A percentile compares a stretch with the other conserved stretches of the same genome.
These are phyloP conservation scores for Zasmidium angulare DNA, from an alignment of 2,329 filamentous ascomycete genomes.

Conservation along the genomic window DNA sequence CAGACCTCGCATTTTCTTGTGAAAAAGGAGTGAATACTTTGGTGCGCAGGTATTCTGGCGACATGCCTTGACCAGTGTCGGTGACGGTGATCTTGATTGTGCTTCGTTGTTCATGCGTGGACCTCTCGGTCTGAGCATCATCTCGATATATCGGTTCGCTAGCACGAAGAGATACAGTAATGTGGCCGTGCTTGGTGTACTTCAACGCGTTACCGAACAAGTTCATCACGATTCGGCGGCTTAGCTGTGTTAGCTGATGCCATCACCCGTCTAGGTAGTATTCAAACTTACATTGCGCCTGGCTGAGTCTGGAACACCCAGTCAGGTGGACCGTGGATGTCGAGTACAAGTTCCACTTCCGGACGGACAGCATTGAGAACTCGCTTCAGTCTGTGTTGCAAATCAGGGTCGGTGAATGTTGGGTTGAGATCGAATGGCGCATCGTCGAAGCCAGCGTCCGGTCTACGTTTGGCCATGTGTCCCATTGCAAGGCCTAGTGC, in stretches of 20 bases:
- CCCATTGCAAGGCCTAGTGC: constrained; percentile 10
- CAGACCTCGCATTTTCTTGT: constrained; percentile 61
- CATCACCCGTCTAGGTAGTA: too few relatives aligned
- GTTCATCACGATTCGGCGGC: constrained; percentile 47
- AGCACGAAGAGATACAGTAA: constrained; percentile 32
- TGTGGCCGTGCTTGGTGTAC: constrained; percentile 44
- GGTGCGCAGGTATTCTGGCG: constrained; percentile 59
- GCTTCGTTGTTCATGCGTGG: constrained; percentile 14
- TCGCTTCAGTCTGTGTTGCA: constrained; percentile 10
- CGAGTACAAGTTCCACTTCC: constrained; percentile 38
- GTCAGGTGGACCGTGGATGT: constrained; percentile 32
- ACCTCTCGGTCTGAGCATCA: constrained; percentile 1
- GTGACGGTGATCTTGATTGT: constrained; percentile 42
- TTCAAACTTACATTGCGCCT: constrained; percentile 41
- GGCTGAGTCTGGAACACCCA: constrained; percentile 23
- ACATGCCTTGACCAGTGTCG: constrained; percentile 68
- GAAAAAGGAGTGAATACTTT: constrained; percentile 63
- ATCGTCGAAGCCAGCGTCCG: constrained; percentile 20
- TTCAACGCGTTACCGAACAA: constrained; percentile 50
- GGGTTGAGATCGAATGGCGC: constrained; percentile 2
- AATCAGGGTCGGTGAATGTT: background rate
- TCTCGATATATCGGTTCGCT: background rate
- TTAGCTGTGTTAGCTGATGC: too few relatives aligned
- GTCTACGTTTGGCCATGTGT: constrained; percentile 14
- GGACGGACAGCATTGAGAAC: constrained; percentile 19